Conservation (phyloP, 2,329 filamentous ascomycete species). For the Myriosclerotinia duriaeana region DNA sequence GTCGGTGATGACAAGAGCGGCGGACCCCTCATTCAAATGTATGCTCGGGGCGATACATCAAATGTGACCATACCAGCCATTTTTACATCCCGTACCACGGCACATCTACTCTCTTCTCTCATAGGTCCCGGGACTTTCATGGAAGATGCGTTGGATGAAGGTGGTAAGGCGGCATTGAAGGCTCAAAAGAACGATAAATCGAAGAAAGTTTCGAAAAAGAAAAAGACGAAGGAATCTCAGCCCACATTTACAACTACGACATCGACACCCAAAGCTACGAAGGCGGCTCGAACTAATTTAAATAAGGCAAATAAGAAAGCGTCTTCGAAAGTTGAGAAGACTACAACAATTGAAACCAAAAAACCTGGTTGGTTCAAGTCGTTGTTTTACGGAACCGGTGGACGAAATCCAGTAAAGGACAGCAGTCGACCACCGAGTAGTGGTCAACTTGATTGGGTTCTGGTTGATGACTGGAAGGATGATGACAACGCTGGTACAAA, state of each 20-base stretch:
- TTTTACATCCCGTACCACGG: slow-evolving; percentile 93
- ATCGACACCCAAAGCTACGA: slow-evolving; percentile 35
- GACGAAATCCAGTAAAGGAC: slow-evolving; percentile 44
- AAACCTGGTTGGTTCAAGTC: slow-evolving; percentile 48
- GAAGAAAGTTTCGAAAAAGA: slow-evolving; percentile 37
- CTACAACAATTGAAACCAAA: slow-evolving; percentile 28
- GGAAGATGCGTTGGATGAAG: slow-evolving; percentile 59
- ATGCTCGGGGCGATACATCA: slow-evolving; percentile 92
- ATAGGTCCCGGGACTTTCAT: slow-evolving; percentile 69
- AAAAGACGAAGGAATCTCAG: slow-evolving; percentile 26
- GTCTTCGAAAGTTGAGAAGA: slow-evolving; percentile 31
- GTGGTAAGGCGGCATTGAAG: slow-evolving; percentile 56
- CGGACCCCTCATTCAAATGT: slow-evolving; percentile 92
- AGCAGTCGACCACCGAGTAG: slow-evolving; percentile 69
- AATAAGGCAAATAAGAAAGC: slow-evolving; percentile 38
- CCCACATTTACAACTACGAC: slow-evolving; percentile 38
- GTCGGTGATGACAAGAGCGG: slow-evolving; percentile 92
- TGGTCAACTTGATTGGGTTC: slow-evolving; percentile 71
- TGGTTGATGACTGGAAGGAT: slow-evolving; percentile 65
- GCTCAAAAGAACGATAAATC: slow-evolving; percentile 47
- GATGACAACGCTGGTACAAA: slow-evolving; percentile 45
- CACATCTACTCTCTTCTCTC: slow-evolving; percentile 85
- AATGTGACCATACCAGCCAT: slow-evolving; percentile 92
- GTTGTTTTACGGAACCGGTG: slow-evolving; percentile 44
- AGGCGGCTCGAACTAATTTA: slow-evolving; percentile 36